Percentiles rank a stretch among this genome's conserved stretches.
Evolutionary conservation across 2,329 filamentous ascomycete species (phyloP).

Genomic region (Alternaria sp.): DNA sequence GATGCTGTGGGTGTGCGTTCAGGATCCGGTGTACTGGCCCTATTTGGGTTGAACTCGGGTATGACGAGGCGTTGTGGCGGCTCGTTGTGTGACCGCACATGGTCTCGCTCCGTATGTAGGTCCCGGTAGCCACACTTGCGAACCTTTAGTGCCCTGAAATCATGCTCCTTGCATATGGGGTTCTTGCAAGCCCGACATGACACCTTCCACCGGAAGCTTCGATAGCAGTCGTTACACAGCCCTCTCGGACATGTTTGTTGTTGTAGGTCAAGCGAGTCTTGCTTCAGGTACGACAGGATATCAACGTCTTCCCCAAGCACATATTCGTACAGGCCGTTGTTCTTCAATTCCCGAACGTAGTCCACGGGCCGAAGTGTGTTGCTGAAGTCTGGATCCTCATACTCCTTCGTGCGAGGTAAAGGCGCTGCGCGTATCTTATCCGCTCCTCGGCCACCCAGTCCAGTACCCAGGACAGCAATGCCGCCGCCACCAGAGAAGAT

Average conservation of each 20-base stretch:
- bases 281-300: conserved; percentile 48
- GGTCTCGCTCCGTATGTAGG: conserved; percentile 57
- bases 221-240: conserved; percentile 64
- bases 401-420: conserved; percentile 60
- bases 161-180: conserved; percentile 65
- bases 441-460: conserved; percentile 56
- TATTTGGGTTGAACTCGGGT: conserved; percentile 46
- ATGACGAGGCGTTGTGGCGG: conserved; percentile 42
- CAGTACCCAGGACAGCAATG: conserved; percentile 61
- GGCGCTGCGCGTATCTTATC: conserved; percentile 64
- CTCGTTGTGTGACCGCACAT: conserved; percentile 45
- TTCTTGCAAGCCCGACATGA: conserved; percentile 63
- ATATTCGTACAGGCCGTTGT: conserved; percentile 50
- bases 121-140: conserved; percentile 65
- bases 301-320: conserved; percentile 51
- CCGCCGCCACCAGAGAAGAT: conserved; percentile 66
- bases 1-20: conserved; percentile 34
- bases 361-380: conserved; percentile 57
- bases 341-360: conserved; percentile 49
- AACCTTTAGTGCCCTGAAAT: conserved; percentile 62
- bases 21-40: conserved; percentile 25
- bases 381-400: conserved; percentile 62
- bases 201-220: conserved; percentile 65
- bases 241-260: conserved; percentile 60
- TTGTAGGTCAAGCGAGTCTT: conserved; percentile 52